Conservation (phyloP, 495 filamentous ascomycete species). For the Polyplosphaeria fusca region DNA sequence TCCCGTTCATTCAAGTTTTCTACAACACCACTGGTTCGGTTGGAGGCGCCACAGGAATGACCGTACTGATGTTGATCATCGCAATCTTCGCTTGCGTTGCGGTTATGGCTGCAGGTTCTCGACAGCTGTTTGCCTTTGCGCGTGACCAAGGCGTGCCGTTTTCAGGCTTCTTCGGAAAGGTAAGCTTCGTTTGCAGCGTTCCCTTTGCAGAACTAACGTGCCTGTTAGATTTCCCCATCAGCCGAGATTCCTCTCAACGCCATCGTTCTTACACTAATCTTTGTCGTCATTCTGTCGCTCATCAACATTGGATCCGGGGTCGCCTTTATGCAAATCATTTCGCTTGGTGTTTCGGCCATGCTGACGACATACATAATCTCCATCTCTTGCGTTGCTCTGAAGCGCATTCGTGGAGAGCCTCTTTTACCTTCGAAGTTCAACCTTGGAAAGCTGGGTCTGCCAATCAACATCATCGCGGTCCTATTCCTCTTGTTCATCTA, state of each 20-base stretch:
- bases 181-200: slow-evolving; percentile 30
- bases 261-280: slow-evolving; percentile 43
- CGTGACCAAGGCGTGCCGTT: slow-evolving; percentile 16
- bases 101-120: slow-evolving; percentile 14
- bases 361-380: slow-evolving; percentile 53
- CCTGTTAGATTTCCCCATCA: slow-evolving; percentile 46
- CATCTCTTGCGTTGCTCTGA: slow-evolving; percentile 48
- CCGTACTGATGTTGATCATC: slow-evolving; percentile 13
- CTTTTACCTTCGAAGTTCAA: slow-evolving; percentile 50
- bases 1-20: slow-evolving; percentile 29
- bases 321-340: slow-evolving; percentile 49
- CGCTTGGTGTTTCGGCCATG: slow-evolving; percentile 47
- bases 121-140: slow-evolving; percentile 28
- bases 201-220: neutral
- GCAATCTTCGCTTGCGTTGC: slow-evolving; percentile 6
- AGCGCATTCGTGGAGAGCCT: slow-evolving; percentile 35
- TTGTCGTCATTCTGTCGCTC: slow-evolving; percentile 31
- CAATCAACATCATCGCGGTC: slow-evolving; percentile 48
- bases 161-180: slow-evolving; percentile 7
- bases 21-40: slow-evolving; percentile 14
- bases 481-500: slow-evolving; percentile 48
- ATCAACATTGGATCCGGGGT: slow-evolving; percentile 47
- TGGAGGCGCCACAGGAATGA: slow-evolving; percentile 18
- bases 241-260: slow-evolving; percentile 55
- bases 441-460: slow-evolving; percentile 50